phyloP scores from a whole-genome alignment of 306 rosid genomes.

The Gillenia trifoliata region DNA sequence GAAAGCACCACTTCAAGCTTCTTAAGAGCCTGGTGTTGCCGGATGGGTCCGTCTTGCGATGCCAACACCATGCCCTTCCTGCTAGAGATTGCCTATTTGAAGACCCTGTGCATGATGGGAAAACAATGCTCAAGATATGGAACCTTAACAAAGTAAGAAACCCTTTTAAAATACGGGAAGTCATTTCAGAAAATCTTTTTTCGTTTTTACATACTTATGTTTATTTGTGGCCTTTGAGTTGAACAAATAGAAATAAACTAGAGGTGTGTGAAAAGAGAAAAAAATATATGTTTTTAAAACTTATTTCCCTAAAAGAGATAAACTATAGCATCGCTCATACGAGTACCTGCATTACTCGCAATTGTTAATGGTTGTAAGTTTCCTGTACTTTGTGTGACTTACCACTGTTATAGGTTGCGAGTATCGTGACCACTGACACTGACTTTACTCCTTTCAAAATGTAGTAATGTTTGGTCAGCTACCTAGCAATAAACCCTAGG shows the following conservation, averaged over 20 bases:
- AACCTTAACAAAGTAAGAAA: constrained; percentile 64
- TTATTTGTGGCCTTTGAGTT: too few relatives aligned
- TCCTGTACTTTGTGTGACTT: too few relatives aligned
- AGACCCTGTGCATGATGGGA: constrained; percentile 68
- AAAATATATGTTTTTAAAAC: too few relatives aligned
- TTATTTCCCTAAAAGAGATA: too few relatives aligned
- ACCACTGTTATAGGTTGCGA: not conserved
- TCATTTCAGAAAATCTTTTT: too few relatives aligned
- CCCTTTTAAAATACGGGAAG: not conserved
- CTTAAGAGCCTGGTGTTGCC: constrained; percentile 58
- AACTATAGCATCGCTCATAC: too few relatives aligned
- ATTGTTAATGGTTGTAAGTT: too few relatives aligned
- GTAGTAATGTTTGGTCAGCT: not conserved
- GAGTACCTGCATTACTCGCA: not conserved
- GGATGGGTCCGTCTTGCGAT: constrained; percentile 57
- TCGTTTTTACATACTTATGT: too few relatives aligned
- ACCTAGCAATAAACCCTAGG: not conserved
- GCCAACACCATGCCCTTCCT: constrained; percentile 77
- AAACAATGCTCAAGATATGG: constrained; percentile 86
- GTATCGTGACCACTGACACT: not conserved
- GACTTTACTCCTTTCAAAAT: not conserved
- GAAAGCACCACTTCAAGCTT: constrained; percentile 64
- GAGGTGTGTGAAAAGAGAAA: too few relatives aligned
- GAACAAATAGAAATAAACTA: too few relatives aligned
- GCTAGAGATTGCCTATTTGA: constrained; percentile 64